phyloP scores from a whole-genome alignment of 1,139 yeast species.

The Magnusiomyces suaveolens region DNA sequence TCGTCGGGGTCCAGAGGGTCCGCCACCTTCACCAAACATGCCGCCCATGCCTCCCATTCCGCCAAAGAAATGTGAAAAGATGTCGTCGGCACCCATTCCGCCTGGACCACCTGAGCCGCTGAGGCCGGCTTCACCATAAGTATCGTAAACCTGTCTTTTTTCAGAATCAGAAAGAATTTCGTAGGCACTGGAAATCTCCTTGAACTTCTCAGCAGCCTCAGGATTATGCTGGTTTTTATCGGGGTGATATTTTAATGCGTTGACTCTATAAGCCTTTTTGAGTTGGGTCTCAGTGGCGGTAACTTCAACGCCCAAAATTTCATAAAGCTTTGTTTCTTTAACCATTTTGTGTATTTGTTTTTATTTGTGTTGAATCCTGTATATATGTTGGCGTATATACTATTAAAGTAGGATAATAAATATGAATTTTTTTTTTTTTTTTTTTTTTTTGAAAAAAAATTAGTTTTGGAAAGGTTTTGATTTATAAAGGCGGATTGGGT shows the following conservation, averaged over 20 bases:
- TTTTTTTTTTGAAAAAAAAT: too few species aligned
- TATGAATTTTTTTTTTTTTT: neutral
- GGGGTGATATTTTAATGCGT: slow-evolving; percentile 90
- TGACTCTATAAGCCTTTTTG: slow-evolving; percentile 89
- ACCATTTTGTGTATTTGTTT: slow-evolving; percentile 46
- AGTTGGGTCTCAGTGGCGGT: slow-evolving; percentile 74
- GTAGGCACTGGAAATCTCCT: slow-evolving; percentile 74
- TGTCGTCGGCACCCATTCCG: slow-evolving; percentile 71
- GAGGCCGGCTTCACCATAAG: slow-evolving; percentile 87
- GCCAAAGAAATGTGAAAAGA: slow-evolving; percentile 85
- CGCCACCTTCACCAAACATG: slow-evolving; percentile 47
- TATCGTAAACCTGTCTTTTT: slow-evolving; percentile 83
- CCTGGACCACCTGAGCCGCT: slow-evolving; percentile 67
- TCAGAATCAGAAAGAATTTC: slow-evolving; percentile 79
- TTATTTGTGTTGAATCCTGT: neutral
- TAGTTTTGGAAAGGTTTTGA: too few species aligned
- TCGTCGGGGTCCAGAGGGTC: slow-evolving; percentile 66
- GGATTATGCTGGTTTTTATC: slow-evolving; percentile 65
- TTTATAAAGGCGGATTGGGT: neutral
- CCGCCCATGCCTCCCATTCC: slow-evolving; percentile 38
- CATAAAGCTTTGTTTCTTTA: slow-evolving; percentile 82
- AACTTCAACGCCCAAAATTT: slow-evolving; percentile 69
- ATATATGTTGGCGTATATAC: too few species aligned
- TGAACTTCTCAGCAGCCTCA: slow-evolving; percentile 90
- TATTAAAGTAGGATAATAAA: neutral